These are phyloP conservation scores for Teratosphaeria pseudoeucalypti DNA, from an alignment of 2,329 filamentous ascomycete species.

Conservation along the genomic window DNA sequence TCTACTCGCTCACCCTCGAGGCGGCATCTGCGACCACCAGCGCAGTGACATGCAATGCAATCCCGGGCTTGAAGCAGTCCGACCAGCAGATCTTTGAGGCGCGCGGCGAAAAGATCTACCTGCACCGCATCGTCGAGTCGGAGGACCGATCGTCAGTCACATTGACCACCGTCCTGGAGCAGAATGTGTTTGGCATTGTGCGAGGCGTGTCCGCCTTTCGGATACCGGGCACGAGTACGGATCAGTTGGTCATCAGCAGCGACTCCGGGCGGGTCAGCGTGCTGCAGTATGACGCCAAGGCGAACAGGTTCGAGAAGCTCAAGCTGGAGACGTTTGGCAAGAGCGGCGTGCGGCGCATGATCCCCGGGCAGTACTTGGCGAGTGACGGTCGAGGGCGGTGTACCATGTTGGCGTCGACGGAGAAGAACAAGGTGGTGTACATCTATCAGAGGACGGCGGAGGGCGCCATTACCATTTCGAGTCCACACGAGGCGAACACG, in stretches of 20 bases:
- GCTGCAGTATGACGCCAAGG: conserved; percentile 76
- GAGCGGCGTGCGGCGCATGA: conserved; percentile 82
- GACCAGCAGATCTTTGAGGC: conserved; percentile 96
- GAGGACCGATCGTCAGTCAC: conserved; percentile 56
- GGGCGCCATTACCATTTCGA: conserved; percentile 92
- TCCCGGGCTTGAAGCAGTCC: conserved; percentile 62
- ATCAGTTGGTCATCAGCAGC: conserved; percentile 90
- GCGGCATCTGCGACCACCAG: conserved; percentile 80
- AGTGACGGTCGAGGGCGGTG: conserved; percentile 93
- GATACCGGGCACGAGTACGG: conserved; percentile 78
- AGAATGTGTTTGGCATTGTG: conserved; percentile 95
- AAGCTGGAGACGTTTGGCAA: conserved; percentile 98
- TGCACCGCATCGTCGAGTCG: conserved; percentile 65
- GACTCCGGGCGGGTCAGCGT: conserved; percentile 94
- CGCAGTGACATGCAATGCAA: conserved; percentile 86
- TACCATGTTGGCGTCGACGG: conserved; percentile 82
- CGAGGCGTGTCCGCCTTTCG: conserved; percentile 80
- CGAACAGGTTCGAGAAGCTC: conserved; percentile 78
- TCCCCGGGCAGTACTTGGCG: conserved; percentile 92
- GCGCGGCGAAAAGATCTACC: conserved; percentile 77
- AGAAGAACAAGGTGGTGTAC: conserved; percentile 99
- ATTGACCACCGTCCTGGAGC: conserved; percentile 73
- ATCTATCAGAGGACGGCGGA: conserved; percentile 92
- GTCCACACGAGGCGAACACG: conserved; percentile 91
- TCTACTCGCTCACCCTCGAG: conserved; percentile 95